Conservation (phyloP, 2,329 filamentous ascomycete species). For the Cryphonectria parasitica region DNA sequence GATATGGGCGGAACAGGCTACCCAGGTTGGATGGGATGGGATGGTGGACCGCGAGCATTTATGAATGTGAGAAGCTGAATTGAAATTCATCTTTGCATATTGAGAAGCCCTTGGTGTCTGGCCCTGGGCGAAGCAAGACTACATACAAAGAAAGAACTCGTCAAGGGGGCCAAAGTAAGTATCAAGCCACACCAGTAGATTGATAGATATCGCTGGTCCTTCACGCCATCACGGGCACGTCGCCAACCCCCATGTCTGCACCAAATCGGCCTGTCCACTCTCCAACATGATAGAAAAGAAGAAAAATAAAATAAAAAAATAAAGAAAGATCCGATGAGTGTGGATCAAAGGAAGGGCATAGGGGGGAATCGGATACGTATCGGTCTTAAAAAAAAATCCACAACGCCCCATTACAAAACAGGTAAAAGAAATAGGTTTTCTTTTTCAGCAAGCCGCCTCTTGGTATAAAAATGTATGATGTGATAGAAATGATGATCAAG, state of each 20-base stretch:
- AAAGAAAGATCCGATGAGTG: neutral
- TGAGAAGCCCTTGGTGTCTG: neutral
- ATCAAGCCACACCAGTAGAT: conserved; percentile 2
- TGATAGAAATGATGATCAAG: neutral
- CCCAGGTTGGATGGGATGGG: neutral
- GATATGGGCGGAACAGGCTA: neutral
- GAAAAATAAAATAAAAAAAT: neutral
- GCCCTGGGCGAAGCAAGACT: neutral
- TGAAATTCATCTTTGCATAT: neutral
- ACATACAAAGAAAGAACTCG: conserved; percentile 7
- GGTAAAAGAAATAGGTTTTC: conserved; percentile 12
- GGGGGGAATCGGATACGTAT: conserved; percentile 20
- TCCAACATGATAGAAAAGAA: neutral
- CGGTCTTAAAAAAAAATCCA: conserved; percentile 20
- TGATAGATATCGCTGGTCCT: neutral
- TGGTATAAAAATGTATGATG: conserved; percentile 18
- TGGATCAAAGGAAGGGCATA: conserved; percentile 1
- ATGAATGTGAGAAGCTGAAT: neutral
- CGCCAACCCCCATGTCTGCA: neutral
- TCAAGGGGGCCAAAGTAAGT: neutral
- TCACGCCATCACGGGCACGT: neutral
- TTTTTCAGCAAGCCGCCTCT: conserved; percentile 19
- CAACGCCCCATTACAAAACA: conserved; percentile 28
- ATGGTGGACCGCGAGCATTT: neutral
- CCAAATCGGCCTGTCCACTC: neutral